Base-by-base conservation (phyloP, 192 early-diverging fungal genomes). In the Coemansia sp. region DNA sequence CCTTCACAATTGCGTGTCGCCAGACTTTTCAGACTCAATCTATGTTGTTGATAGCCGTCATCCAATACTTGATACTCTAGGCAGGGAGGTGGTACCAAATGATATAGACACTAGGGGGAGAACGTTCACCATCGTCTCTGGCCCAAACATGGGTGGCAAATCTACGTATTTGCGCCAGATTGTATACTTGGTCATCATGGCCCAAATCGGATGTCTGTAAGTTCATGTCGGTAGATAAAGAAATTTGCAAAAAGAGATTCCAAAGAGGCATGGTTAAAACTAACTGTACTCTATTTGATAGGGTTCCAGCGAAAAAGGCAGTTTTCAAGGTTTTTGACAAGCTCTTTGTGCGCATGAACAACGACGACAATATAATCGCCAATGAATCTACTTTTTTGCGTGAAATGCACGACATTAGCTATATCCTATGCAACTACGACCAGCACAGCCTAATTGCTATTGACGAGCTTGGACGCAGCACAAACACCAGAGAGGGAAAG, bases 121-220 rank as follows among this genome's bases (percentile, higher is more conserved):
- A 0, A 87, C 83, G 18, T 85, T 95, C 63, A 93, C 91, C 31
- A 75, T 95, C 15, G 87, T 96, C 7, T 93, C 91, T 12, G 95
- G 95, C 0, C 91, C 94, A 7, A 97, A 97, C 67, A 95, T 94
- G 94, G 89, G 90, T 34, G 94, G 94, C 23, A 95, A 95, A 70
- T 88, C 89, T 13, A 94, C 93, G 7, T 95, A 93, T 71, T 59
- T 97, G 35, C 84, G 88, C 1, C 93, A 93, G 68, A 87, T 93
- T 30, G 90, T 90, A 1, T 81, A 95, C 7, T 66, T 93, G 25
- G 80, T 64, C 4, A 86, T 96, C 28, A 85, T 97, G 89, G 92
- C 94, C 0, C 94, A 97, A 48, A 90, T 95, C 23, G 94, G 93
- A 18, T 81, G 82, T 29, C 91, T 86, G 87, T 88, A 87, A 76